Base-by-base conservation (phyloP, 306 rosid genomes). In the Citrullus mucosospermus region DNA sequence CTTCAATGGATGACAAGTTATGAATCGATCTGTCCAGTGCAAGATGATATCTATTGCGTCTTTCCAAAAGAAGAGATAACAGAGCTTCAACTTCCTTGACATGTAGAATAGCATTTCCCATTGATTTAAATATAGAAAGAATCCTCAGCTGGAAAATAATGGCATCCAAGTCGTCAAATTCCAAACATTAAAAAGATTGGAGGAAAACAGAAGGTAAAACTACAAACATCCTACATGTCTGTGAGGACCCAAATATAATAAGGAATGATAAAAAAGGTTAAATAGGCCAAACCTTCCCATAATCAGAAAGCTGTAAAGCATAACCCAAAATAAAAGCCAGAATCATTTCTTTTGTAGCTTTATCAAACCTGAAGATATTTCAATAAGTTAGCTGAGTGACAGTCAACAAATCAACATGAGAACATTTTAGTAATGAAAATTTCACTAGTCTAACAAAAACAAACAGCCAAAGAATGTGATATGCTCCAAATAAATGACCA, bases 121-220 rank as follows among this genome's bases (percentile, higher is more conserved):
- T 83, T 83, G 90, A 97, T 84, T 87, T 90, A 79, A 95, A 88
- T 89, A 92, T 80, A 77, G 97, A 90, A 60, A 92, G 82, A 86
- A 92, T 85, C 87, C 77, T 90, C 76, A 90, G 86, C 98, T 94
- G 97, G 84, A 81, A 83, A 41, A 80, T 17, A 20, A 28, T 36
- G 41, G 50, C 22, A 77, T n/a, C 3, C 80, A 58, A 56, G 28
- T 76, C 50, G 17, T 81, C 6, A 4, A 65, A 57, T 56, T 43
- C 16, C 13, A 20, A 16, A 72, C 77, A 36, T 51, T 16, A 57
- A 54, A 22, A 25, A 20, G 25, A 50, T 39, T 28, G 25, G 17
- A 36, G 10, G 14, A 57, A 75, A 17, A 66, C 53, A 36, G 25
- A 43, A 36, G 78, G 51, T 38, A 75, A 28, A 22, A 70, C 38